Evolutionary conservation across 1,284 basidiomycete genomes (phyloP).

Genomic region (Coniferiporia sulphurascens): DNA sequence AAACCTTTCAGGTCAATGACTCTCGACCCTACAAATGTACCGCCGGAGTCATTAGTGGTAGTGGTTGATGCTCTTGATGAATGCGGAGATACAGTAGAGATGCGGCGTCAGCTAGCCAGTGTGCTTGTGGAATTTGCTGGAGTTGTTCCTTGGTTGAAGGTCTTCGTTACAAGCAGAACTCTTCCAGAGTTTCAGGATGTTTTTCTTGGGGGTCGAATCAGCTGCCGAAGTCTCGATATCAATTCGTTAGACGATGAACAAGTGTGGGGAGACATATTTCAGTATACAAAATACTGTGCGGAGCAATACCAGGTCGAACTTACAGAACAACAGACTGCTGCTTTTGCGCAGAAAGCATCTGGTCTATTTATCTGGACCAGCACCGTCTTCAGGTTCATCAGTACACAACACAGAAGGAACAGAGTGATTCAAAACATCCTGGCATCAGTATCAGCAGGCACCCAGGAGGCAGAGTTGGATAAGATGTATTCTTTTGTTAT

Average conservation of each 20-base stretch:
- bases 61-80: slow-evolving; percentile 12
- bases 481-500: slow-evolving; percentile 1
- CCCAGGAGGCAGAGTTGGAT: not conserved
- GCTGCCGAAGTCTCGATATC: not conserved
- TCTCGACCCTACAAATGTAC: not conserved
- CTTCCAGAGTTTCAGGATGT: not conserved
- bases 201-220: not conserved
- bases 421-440: not conserved
- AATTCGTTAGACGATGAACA: not conserved
- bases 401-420: slow-evolving; percentile 2
- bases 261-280: not conserved
- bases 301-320: not conserved
- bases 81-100: not conserved
- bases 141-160: not conserved
- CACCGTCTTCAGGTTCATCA: slow-evolving; percentile 27
- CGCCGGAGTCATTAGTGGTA: not conserved
- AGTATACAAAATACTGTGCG: not conserved
- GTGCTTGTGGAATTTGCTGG: not conserved
- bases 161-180: slow-evolving; percentile 7
- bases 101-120: not conserved
- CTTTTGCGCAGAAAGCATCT: slow-evolving; percentile 22
- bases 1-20: not conserved
- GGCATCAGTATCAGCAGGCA: too few relatives aligned
- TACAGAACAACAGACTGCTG: slow-evolving; percentile 16
- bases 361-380: slow-evolving; percentile 28